Base-by-base conservation (phyloP, 2,329 filamentous ascomycete species). In the Fusarium pseudocircinatum region DNA sequence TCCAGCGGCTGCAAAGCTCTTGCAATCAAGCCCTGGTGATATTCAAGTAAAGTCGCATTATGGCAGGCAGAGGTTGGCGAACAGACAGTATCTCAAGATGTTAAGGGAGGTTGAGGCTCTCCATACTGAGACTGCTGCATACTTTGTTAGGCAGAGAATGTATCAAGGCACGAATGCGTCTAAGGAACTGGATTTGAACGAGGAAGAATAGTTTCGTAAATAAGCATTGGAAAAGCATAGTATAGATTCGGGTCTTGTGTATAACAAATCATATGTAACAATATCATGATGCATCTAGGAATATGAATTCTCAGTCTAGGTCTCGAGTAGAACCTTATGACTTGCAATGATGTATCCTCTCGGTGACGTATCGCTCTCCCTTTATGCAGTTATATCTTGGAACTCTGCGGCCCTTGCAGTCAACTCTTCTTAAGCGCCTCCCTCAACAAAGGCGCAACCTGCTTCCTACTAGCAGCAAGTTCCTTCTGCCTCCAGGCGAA, bases 401-500 rank as follows among this genome's bases (percentile, higher is more conserved):
- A 62, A n/a, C n/a, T 39, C 16, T 52, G 43, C 26, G 14, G 11
- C 12, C 24, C 16, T 40, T 34, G 52, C 24, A 73, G 69, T 75
- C 65, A 76, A 24, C 60, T 74, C 66, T 72, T 75, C 73, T 81
- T 83, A 78, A 90, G 84, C 0, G 85, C 86, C 72, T 92, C 87
- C 64, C 90, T 87, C 78, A 93, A 77, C 74, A 93, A 84, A 18
- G 92, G 89, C 37, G 89, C 91, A 32, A 96, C 87, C 80, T 94
- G 91, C 81, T 93, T 93, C 73, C 91, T 84, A 75, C 90, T 92
- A 64, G 88, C 84, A 49, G 87, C 87, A 46, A 92, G 76, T 69
- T 88, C 87, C 26, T 86, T 84, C 83, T 96, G 93, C 75, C 83
- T 84, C 93, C 93, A 96, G 30, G 90, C 89, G 68, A 84, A 85